A percentile compares a stretch with the other conserved stretches of the same genome.
Evolutionary conservation across 495 filamentous ascomycete species (phyloP).

Genomic region (Annulohypoxylon maeteangense): DNA sequence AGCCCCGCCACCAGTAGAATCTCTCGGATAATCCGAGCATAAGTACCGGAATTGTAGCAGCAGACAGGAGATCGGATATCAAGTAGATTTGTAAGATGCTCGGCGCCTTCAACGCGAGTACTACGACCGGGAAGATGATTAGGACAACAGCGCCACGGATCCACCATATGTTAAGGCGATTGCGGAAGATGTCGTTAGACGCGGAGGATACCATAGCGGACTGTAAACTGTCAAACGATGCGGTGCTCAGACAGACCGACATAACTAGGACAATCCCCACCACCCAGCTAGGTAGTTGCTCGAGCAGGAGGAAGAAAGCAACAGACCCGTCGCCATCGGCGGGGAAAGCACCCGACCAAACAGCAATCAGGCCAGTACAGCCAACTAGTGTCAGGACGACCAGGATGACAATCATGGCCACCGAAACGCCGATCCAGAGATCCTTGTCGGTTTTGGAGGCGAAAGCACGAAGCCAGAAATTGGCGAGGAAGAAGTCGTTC

Average conservation of each 20-base stretch:
- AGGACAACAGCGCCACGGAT: slow-evolving; percentile 72
- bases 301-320: slow-evolving; percentile 77
- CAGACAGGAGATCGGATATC: slow-evolving; percentile 77
- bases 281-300: slow-evolving; percentile 75
- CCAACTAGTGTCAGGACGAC: slow-evolving; percentile 74
- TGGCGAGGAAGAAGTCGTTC: slow-evolving; percentile 81
- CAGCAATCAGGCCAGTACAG: slow-evolving; percentile 73
- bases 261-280: slow-evolving; percentile 80
- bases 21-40: slow-evolving; percentile 70
- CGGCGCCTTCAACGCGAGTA: slow-evolving; percentile 75
- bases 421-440: slow-evolving; percentile 73
- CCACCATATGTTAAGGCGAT: slow-evolving; percentile 74
- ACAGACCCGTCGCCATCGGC: slow-evolving; percentile 69
- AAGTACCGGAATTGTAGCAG: slow-evolving; percentile 74
- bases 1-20: slow-evolving; percentile 77
- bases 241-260: slow-evolving; percentile 76
- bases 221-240: slow-evolving; percentile 79
- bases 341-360: slow-evolving; percentile 74
- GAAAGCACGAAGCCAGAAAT: slow-evolving; percentile 85
- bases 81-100: slow-evolving; percentile 80
- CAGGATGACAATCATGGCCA: slow-evolving; percentile 69
- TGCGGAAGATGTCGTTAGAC: slow-evolving; percentile 82
- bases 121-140: slow-evolving; percentile 74
- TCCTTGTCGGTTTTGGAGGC: slow-evolving; percentile 80
- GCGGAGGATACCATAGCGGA: slow-evolving; percentile 79